Base-by-base conservation (phyloP, 2,329 filamentous ascomycete species). In the Trichoderma hamatum region DNA sequence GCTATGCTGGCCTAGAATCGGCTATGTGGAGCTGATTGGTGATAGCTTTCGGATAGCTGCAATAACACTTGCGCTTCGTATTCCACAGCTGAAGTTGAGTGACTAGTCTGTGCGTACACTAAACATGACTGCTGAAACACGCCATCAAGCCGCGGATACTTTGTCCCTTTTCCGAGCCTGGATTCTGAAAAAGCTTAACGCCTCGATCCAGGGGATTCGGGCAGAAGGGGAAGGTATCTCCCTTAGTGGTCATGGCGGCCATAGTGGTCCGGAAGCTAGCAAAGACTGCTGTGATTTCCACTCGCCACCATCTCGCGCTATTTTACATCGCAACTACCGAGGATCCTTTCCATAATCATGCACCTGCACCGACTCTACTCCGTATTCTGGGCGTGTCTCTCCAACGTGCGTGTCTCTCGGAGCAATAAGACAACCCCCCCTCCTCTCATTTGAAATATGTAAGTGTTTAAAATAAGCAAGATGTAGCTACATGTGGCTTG, bases 141-240 rank as follows among this genome's bases (percentile, higher is more conserved):
- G 46, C 62, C 49, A 56, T 66, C 62, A 66, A 46, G 26, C 14
- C 62, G 62, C 51, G 62, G 43, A 49, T 36, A 66, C 19, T 65
- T 56, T 26, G 19, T 66, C 19, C 14, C 13, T 36, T 55, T 21
- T n/a, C 26, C 52, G 43, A 43, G 52, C n/a, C 36, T 28, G 16
- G 26, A 49, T 43, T 43, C 5, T 32, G 36, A 56, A 66, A 66
- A 61, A 56, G 52, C 5, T 43, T 56, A 19, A 66, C 62, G 62
- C 62, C 62, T 66, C 62, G n/a, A 66, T 66, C 52, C 51, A 58
- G 62, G 62, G 36, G 36, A 56, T 46, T 56, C 26, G 26, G 62
- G 51, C 62, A 65, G 43, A 56, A 56, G 51, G 39, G 60, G 61
- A 54, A 64, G 61, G 32, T 54, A 36, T 54, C 19, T 49, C n/a